Evolutionary conservation across 2,329 filamentous ascomycete genomes (phyloP).

Genomic region (Paecilomyces variotii): DNA sequence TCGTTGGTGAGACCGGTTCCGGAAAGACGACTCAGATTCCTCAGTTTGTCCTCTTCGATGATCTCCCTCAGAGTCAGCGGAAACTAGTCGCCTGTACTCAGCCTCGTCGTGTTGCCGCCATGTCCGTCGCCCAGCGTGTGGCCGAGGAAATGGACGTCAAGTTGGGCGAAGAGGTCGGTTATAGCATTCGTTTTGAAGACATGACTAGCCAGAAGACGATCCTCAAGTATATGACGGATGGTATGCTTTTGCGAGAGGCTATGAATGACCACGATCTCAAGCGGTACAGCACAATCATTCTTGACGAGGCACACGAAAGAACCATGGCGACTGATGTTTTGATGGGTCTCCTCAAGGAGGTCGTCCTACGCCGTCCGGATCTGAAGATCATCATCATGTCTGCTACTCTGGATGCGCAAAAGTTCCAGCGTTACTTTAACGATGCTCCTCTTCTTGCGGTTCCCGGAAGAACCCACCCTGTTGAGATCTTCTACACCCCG

Average conservation of each 20-base stretch:
- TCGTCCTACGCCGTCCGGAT: conserved; percentile 72
- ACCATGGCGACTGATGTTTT: conserved; percentile 95
- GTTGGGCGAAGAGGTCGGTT: conserved; percentile 90
- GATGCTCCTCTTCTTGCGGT: conserved; percentile 89
- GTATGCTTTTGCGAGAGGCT: conserved; percentile 93
- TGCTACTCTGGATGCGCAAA: conserved; percentile 91
- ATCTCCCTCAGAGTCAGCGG: conserved; percentile 73
- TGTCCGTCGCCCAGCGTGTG: conserved; percentile 97
- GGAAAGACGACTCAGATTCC: conserved; percentile 99
- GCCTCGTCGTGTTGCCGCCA: conserved; percentile 92
- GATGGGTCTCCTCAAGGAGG: conserved; percentile 92
- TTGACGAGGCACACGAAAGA: conserved; percentile 96
- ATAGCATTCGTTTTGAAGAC: conserved; percentile 98
- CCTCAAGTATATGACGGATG: conserved; percentile 99
- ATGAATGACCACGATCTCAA: conserved; percentile 91
- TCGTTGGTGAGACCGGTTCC: conserved; percentile 97
- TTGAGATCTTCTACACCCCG: conserved; percentile 97
- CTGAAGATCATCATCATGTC: conserved; percentile 99
- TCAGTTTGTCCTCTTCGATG: conserved; percentile 95
- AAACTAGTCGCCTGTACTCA: conserved; percentile 97
- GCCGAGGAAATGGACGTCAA: conserved; percentile 92
- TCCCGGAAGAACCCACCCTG: conserved; percentile 87
- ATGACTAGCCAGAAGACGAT: conserved; percentile 80
- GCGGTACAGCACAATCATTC: conserved; percentile 94
- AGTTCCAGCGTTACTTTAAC: conserved; percentile 97